These are phyloP conservation scores for Colletotrichum sp. DNA, from an alignment of 2,329 filamentous ascomycete species.

Conservation along the genomic window DNA sequence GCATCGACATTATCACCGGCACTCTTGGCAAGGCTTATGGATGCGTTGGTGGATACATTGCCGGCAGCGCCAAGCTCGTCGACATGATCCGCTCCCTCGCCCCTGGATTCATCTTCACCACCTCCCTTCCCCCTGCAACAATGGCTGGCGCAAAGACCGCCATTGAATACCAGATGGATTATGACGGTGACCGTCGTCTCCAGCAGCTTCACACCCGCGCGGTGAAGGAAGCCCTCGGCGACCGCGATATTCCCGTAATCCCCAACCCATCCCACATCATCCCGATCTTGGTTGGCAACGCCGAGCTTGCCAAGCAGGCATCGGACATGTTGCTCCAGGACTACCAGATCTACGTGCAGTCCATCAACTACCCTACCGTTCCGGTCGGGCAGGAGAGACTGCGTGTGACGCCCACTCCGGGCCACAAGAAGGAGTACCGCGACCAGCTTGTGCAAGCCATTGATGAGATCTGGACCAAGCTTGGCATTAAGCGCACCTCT, in stretches of 20 bases:
- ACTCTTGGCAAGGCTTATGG: constrained; percentile 98
- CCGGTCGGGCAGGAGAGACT: constrained; percentile 97
- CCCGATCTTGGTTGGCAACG: constrained; percentile 91
- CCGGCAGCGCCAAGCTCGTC: constrained; percentile 83
- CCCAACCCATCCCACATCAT: constrained; percentile 98
- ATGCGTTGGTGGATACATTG: constrained; percentile 97
- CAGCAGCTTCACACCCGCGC: constrained; percentile 97
- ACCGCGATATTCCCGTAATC: constrained; percentile 90
- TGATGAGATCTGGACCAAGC: constrained; percentile 85
- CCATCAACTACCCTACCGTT: constrained; percentile 98
- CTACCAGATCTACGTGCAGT: constrained; percentile 95
- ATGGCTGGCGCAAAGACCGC: constrained; percentile 94
- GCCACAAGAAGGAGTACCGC: constrained; percentile 84
- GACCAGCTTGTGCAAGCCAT: constrained; percentile 85
- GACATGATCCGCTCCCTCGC: constrained; percentile 94
- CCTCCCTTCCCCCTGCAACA: constrained; percentile 90
- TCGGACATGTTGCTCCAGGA: constrained; percentile 91
- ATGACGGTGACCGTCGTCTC: constrained; percentile 85
- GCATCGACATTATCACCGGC: constrained; percentile 96
- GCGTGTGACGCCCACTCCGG: constrained; percentile 93
- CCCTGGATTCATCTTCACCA: constrained; percentile 98
- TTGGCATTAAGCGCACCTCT: constrained; percentile 90
- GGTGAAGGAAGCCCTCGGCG: constrained; percentile 83
- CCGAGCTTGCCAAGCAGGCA: constrained; percentile 88
- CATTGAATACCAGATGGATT: constrained; percentile 90